A percentile compares a stretch with the other conserved stretches of the same genome.
Conservation (phyloP, 2,329 filamentous ascomycete genomes). For the Lasiodiplodia sp. region DNA sequence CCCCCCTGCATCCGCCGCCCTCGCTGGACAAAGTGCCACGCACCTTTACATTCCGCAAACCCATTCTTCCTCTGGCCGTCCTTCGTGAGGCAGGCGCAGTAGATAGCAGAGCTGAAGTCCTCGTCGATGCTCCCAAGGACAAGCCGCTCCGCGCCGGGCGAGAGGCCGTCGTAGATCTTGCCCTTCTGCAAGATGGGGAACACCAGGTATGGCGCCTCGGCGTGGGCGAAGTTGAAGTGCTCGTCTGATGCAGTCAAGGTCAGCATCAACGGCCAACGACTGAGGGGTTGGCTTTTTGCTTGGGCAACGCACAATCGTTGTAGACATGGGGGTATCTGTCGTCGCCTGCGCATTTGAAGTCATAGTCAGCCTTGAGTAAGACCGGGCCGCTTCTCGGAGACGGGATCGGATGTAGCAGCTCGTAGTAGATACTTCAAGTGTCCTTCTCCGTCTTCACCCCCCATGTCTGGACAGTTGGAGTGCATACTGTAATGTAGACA, state of each 20-base stretch:
- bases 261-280: not conserved
- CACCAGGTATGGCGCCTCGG: slow-evolving; percentile 39
- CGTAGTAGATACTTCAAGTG: not conserved
- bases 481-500: too few relatives aligned
- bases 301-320: slow-evolving; percentile 37
- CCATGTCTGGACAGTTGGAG: too few relatives aligned
- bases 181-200: slow-evolving; percentile 42
- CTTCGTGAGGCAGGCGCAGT: slow-evolving; percentile 34
- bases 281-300: too few relatives aligned
- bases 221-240: slow-evolving; percentile 41
- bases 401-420: too few relatives aligned
- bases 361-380: too few relatives aligned
- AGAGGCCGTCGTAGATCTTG: slow-evolving; percentile 35
- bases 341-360: slow-evolving; percentile 28
- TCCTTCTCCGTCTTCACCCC: too few relatives aligned
- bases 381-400: too few relatives aligned
- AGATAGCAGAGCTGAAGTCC: slow-evolving; percentile 39
- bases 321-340: slow-evolving; percentile 45
- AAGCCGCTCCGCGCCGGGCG: slow-evolving; percentile 43
- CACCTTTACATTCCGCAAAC: slow-evolving; percentile 13
- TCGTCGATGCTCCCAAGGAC: slow-evolving; percentile 41
- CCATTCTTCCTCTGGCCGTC: not conserved
- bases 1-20: too few relatives aligned
- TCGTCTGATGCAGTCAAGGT: slow-evolving; percentile 33
- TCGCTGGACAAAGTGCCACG: not conserved